Conservation (phyloP, 768 basidiomycete species). For the Boletus vinaceobasis region DNA sequence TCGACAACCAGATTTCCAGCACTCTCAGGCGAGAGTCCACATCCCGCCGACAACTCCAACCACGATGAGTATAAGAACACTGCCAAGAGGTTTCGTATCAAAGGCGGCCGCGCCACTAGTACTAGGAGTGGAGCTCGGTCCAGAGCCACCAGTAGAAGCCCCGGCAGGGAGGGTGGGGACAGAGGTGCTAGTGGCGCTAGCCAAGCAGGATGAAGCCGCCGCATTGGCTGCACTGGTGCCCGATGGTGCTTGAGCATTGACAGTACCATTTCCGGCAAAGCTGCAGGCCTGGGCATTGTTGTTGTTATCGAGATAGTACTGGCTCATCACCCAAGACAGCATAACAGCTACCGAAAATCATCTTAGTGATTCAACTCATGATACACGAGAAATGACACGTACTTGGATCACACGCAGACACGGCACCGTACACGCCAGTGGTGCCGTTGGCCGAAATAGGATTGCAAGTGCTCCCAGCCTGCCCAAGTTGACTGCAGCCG, state of each 20-base stretch:
- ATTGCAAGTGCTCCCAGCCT: conserved; percentile 56
- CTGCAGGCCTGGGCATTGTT: conserved; percentile 62
- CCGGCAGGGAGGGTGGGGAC: conserved; percentile 51
- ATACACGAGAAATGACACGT: conserved; percentile 24
- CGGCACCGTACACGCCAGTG: conserved; percentile 70
- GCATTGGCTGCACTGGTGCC: conserved; percentile 45
- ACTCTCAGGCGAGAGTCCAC: conserved; percentile 37
- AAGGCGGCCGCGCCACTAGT: conserved; percentile 22
- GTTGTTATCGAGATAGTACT: conserved; percentile 66
- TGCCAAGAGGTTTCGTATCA: conserved; percentile 35
- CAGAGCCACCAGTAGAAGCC: conserved; percentile 16
- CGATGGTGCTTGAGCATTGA: conserved; percentile 56
- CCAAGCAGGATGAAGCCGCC: conserved; percentile 64
- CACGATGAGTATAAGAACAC: conserved; percentile 35
- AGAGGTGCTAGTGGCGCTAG: conserved; percentile 60
- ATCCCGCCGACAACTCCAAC: conserved; percentile 40
- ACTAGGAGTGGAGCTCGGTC: conserved; percentile 23
- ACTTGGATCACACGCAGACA: conserved; percentile 82
- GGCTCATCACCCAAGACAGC: conserved; percentile 78
- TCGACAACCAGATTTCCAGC: background rate
- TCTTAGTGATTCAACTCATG: background rate
- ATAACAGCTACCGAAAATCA: conserved; percentile 53
- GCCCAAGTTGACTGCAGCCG: conserved; percentile 65
- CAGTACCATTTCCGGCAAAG: conserved; percentile 82
- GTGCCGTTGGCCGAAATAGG: conserved; percentile 72